Evolutionary conservation across 2,329 filamentous ascomycete species (phyloP), one percentile per base, ranked within the genome.

Genomic region (Kalmusia sp.): DNA sequence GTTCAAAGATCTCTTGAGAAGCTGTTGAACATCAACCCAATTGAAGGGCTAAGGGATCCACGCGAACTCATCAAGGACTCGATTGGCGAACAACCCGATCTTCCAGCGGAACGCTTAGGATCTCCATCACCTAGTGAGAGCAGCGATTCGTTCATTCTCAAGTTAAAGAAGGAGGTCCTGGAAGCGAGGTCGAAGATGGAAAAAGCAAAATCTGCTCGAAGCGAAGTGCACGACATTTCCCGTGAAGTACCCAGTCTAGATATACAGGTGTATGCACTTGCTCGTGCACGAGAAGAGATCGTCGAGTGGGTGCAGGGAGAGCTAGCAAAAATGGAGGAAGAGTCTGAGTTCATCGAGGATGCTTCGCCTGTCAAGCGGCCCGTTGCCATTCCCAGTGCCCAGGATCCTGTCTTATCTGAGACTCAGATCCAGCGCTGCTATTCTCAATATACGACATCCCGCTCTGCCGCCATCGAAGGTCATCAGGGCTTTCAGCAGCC

Each of bases 281-380:
- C 77, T 45, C 67, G 68, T 31, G 80, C 79, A 11, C 74, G 80
- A 38, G 74, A 81, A 52, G 79, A 81, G 53, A 67, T 83, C 37
- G 74, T 82, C 4, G 70, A 76, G 38, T 83, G 81, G 81, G 74
- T 83, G 6, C 80, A 83, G 59, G 73, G 75, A 34, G 79, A 80
- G 37, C 60, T 83, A 39, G 71, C 76, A 15, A 77, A 76, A 57
- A 59, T 77, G 54, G 67, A 70, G 30, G 73, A 76, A 55, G 71
- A 75, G 19, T 70, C 65, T 2, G 61, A 69, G 1, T 67, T 71
- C 9, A 58, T 71, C 4, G 71, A 74, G 45, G 65, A 72, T 53
- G 62, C 65, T 8, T 72, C 68, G 2, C 70, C 70, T 2, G 54
- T 70, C 40, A 72, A 73, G 38, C 64, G 63, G 11, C 41, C 56